These are phyloP conservation scores for Alectoria sarmentosa DNA, from an alignment of 495 filamentous ascomycete genomes.

Conservation along the genomic window DNA sequence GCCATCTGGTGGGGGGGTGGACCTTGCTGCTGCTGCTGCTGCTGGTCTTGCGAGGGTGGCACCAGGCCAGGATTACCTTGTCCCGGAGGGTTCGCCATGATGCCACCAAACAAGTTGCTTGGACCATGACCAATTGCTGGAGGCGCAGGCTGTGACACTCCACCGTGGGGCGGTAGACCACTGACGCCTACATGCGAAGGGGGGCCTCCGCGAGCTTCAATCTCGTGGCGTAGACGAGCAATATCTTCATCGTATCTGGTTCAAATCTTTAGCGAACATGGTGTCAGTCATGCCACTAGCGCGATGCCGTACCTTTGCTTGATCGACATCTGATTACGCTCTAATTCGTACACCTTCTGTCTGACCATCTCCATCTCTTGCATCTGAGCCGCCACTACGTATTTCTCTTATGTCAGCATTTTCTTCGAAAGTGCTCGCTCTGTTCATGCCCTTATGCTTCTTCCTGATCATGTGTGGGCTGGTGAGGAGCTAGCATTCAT, in stretches of 20 bases:
- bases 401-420: slow-evolving; percentile 10
- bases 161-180: slow-evolving; percentile 62
- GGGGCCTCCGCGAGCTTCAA: slow-evolving; percentile 76
- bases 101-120: slow-evolving; percentile 86
- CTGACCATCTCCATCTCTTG: slow-evolving; percentile 90
- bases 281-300: neutral
- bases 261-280: slow-evolving; percentile 11
- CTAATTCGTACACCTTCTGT: slow-evolving; percentile 82
- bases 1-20: slow-evolving; percentile 50
- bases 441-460: neutral
- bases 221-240: slow-evolving; percentile 71
- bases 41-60: slow-evolving; percentile 66
- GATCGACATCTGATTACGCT: slow-evolving; percentile 76
- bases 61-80: slow-evolving; percentile 81
- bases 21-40: slow-evolving; percentile 53
- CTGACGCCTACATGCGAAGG: slow-evolving; percentile 50
- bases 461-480: neutral
- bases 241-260: slow-evolving; percentile 91
- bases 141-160: slow-evolving; percentile 73
- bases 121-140: slow-evolving; percentile 86
- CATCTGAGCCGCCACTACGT: slow-evolving; percentile 72
- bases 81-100: slow-evolving; percentile 85
- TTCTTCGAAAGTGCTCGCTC: neutral
- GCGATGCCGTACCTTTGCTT: slow-evolving; percentile 71
- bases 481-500: neutral